Percentiles rank a stretch among this genome's conserved stretches.
Evolutionary conservation across 495 filamentous ascomycete genomes (phyloP).

Genomic region (Podospora fimiseda): DNA sequence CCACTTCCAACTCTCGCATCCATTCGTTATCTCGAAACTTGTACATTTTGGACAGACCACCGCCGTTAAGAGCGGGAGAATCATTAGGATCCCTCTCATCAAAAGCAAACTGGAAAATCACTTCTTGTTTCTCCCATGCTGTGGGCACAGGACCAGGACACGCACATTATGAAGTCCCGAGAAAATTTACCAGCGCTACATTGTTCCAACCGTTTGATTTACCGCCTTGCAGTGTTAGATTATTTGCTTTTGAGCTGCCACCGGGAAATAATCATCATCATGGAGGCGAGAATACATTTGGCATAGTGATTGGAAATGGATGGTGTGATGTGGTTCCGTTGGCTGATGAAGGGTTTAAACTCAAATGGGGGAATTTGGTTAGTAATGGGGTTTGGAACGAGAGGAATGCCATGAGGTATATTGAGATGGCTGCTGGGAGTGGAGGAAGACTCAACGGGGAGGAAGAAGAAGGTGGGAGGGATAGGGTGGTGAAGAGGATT

Average conservation of each 20-base stretch:
- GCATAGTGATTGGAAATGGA: slow-evolving; percentile 15
- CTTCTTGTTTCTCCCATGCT: slow-evolving; percentile 18
- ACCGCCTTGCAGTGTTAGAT: slow-evolving; percentile 7
- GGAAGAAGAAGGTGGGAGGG: neutral
- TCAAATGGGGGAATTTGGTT: slow-evolving; percentile 14
- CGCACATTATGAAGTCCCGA: slow-evolving; percentile 15
- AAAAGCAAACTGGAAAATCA: slow-evolving; percentile 15
- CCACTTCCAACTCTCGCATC: slow-evolving; percentile 12
- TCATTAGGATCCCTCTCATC: neutral
- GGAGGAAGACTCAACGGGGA: neutral
- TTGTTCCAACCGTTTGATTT: slow-evolving; percentile 19
- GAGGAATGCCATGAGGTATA: slow-evolving; percentile 7
- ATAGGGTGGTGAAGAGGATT: slow-evolving; percentile 10
- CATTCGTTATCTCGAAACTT: slow-evolving; percentile 15
- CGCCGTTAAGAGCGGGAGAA: slow-evolving; percentile 1
- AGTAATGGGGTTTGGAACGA: slow-evolving; percentile 17
- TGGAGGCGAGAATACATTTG: slow-evolving; percentile 8
- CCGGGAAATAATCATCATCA: neutral
- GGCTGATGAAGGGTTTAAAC: slow-evolving; percentile 4
- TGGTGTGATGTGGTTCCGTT: slow-evolving; percentile 17
- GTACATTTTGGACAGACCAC: slow-evolving; percentile 17
- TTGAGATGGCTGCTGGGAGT: neutral
- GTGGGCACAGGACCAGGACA: slow-evolving; percentile 16
- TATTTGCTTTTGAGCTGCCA: slow-evolving; percentile 19
- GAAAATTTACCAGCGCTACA: slow-evolving; percentile 10